Base-by-base conservation (phyloP, 345 rosid genomes). In the Odontarrhena argentea region DNA sequence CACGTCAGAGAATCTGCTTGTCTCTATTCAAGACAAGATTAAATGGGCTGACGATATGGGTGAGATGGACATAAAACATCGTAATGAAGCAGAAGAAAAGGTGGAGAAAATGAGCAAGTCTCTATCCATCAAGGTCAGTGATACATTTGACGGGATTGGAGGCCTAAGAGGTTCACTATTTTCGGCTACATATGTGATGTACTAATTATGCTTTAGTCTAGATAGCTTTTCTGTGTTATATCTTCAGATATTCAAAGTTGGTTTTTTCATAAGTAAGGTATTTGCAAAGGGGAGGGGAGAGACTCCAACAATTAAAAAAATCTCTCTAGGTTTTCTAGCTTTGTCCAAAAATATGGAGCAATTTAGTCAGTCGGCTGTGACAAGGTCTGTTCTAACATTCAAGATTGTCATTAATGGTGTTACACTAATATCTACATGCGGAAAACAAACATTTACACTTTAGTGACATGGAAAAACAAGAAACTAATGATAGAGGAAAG, bases 41-140 rank as follows among this genome's bases (percentile, higher is more conserved):
- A 95, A 91, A 71, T 95, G 99, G 99, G 99, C 97, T 32, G 99
- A 95, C 80, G 75, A 73, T n/a, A 91, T 85, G 96, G 85, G 92
- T 72, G 99, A 91, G 57, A 61, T 74, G 75, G 91, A 91, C 82
- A 88, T 85, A 80, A 87, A 82, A 76, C 96, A 88, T 38, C 77
- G 70, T 15, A 91, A 89, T 82, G 99, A 91, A 50, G 82, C 86
- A 7, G 96, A 89, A 65, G 96, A 91, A 64, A 75, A 63, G 71
- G 81, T 84, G 70, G 99, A 91, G 76, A 96, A 94, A 53, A 82
- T 87, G 68, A 94, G 86, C 74, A 94, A 87, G 83, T 75, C 90
- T 55, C 80, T 91, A 44, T 74, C 93, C 60, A 25, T 84, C 86
- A 94, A 94, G 99, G 97, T 91, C 88, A 77, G 98, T 83, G 74